phyloP scores from a whole-genome alignment of 176 grass and related monocot species.

The Oryza nivara region DNA sequence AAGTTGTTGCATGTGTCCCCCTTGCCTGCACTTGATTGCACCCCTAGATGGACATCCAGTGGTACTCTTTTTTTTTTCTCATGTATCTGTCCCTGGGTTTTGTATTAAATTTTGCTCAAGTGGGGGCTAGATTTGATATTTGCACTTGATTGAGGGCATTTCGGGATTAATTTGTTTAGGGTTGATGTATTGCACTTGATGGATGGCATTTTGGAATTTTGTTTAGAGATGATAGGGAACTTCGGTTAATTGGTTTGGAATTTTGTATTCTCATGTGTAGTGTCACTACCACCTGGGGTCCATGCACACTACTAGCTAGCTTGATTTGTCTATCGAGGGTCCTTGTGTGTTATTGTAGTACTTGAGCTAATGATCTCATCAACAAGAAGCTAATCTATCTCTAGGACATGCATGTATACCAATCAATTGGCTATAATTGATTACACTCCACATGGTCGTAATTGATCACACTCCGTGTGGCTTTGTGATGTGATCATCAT shows the following conservation, averaged over 20 bases:
- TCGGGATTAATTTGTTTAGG: not conserved
- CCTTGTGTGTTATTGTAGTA: not conserved
- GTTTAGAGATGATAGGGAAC: not conserved
- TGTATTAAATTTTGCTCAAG: constrained; percentile 12
- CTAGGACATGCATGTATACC: not conserved
- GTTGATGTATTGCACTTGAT: constrained; percentile 27
- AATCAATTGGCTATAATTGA: not conserved
- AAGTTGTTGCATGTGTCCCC: constrained; percentile 47
- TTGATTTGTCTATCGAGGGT: not conserved
- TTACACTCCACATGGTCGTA: not conserved
- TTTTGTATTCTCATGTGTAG: not conserved
- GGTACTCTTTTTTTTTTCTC: constrained; percentile 4
- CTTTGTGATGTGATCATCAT: not conserved
- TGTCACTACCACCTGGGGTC: not conserved
- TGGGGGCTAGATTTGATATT: constrained; percentile 11
- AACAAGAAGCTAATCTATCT: not conserved
- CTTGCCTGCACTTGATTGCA: constrained; percentile 48
- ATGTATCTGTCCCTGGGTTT: constrained; percentile 9
- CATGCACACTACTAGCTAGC: not conserved
- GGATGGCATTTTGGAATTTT: not conserved
- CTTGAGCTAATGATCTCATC: not conserved
- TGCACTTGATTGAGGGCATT: constrained; percentile 17
- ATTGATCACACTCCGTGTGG: not conserved
- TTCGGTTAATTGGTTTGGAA: not conserved
- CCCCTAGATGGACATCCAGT: constrained; percentile 9